Evolutionary conservation across 2,329 filamentous ascomycete genomes (phyloP), one percentile per base, ranked within the genome.

Genomic region (Aspergillus niger): DNA sequence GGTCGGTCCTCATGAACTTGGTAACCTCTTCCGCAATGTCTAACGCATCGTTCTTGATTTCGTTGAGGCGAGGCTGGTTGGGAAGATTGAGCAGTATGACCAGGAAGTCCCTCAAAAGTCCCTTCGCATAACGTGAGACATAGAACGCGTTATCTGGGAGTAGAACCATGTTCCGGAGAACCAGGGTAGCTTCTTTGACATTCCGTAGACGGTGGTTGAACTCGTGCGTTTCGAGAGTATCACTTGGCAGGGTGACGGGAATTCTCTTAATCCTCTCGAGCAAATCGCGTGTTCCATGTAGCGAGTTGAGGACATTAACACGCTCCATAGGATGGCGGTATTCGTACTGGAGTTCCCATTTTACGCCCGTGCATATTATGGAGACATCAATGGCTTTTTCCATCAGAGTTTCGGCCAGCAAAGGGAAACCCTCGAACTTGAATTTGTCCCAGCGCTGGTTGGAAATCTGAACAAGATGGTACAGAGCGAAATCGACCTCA

Each of bases 111-210:
- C 90, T 89, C 41, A 96, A 80, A 1, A 92, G 83, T 7, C 73
- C 72, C 26, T 72, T 71, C 15, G 86, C 86, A 62, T 94, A 87
- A 24, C 89, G 87, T 5, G 91, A 85, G 69, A 96, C 84, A 73
- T 92, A 95, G 24, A 84, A 79, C 0, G 94, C 94, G 72, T 99
- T 99, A 63, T 97, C 92, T 22, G 89, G 86, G 20, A 97, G 81
- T 76, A 96, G 91, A n/a, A 93, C 89, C 92, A 99, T 97, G 74
- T 99, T 99, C 55, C 95, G 87, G 47, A 98, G 82, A 17, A 96
- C 93, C 50, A 98, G 81, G 20, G 90, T 88, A 2, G 95, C 92
- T 76, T 98, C 93, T 24, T 90, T 94, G 63, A 96, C 84, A 65
- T 91, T 86, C 11, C 90, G 85, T 62, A 98, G 82, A 44, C 85